phyloP scores from a whole-genome alignment of 768 basidiomycete genomes.

The Calocybe gangraenosa region DNA sequence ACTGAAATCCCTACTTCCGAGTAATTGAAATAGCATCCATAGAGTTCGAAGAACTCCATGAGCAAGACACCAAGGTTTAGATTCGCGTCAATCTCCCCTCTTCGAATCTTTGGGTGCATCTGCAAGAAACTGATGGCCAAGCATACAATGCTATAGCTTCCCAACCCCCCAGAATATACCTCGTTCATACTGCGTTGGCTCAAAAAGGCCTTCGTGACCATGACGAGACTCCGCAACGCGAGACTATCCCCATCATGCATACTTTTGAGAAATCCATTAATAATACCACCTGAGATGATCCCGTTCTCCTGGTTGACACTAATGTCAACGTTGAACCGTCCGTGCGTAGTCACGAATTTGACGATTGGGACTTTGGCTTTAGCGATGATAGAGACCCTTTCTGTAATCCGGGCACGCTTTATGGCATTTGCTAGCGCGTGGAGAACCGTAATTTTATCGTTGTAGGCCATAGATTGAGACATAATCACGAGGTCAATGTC shows the following conservation, averaged over 20 bases:
- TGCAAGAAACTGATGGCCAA: slow-evolving; percentile 92
- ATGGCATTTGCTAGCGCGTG: slow-evolving; percentile 76
- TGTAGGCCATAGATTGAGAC: slow-evolving; percentile 70
- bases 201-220: slow-evolving; percentile 90
- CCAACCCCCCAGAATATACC: slow-evolving; percentile 93
- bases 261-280: slow-evolving; percentile 74
- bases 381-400: slow-evolving; percentile 79
- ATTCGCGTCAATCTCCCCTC: slow-evolving; percentile 82
- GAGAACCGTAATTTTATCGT: slow-evolving; percentile 65
- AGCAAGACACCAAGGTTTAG: slow-evolving; percentile 91
- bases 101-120: slow-evolving; percentile 93
- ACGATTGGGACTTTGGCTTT: slow-evolving; percentile 96
- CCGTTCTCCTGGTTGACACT: slow-evolving; percentile 91
- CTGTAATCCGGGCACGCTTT: slow-evolving; percentile 68
- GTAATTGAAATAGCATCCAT: slow-evolving; percentile 90
- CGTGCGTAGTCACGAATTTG: slow-evolving; percentile 85
- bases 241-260: slow-evolving; percentile 47
- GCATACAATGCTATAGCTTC: slow-evolving; percentile 93
- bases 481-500: slow-evolving; percentile 94
- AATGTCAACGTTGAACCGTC: slow-evolving; percentile 87
- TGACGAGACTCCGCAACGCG: slow-evolving; percentile 77
- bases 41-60: slow-evolving; percentile 96
- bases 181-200: slow-evolving; percentile 93
- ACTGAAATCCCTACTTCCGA: slow-evolving; percentile 86
- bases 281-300: slow-evolving; percentile 69